Evolutionary conservation across 163 green algal genomes (phyloP).

Genomic region (Prototheca wickerhamii): DNA sequence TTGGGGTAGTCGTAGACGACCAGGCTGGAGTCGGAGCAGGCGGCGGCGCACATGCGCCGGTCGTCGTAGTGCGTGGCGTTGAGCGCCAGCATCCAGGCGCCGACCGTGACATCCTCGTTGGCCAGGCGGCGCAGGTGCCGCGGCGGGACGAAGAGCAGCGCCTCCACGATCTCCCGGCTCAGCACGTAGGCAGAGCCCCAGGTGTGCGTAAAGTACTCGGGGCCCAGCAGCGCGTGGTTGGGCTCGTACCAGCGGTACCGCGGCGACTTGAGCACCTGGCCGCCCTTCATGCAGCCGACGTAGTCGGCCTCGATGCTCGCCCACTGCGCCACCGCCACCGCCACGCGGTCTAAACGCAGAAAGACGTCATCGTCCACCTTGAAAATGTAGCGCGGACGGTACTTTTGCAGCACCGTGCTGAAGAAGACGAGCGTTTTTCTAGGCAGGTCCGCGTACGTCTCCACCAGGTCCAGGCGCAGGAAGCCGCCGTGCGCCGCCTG

Average conservation of each 20-base stretch:
- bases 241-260: constrained; percentile 55
- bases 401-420: constrained; percentile 16
- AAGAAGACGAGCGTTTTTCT: constrained; percentile 58
- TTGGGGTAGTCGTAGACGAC: constrained; percentile 45
- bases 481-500: constrained; percentile 28
- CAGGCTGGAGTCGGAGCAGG: constrained; percentile 19
- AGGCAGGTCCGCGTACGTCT: constrained; percentile 41
- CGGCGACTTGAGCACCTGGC: constrained; percentile 31
- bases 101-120: constrained; percentile 63
- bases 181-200: constrained; percentile 57
- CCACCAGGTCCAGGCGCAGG: constrained; percentile 20
- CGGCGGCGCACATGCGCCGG: constrained; percentile 36
- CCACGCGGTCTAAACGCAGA: constrained; percentile 36
- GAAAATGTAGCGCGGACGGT: constrained; percentile 45
- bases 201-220: constrained; percentile 49
- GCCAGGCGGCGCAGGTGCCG: constrained; percentile 42
- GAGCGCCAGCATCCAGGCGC: constrained; percentile 57
- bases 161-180: constrained; percentile 24
- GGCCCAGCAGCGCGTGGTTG: constrained; percentile 41
- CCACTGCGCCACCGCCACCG: constrained; percentile 44
- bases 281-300: constrained; percentile 63
- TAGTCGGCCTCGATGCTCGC: constrained; percentile 33
- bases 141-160: constrained; percentile 16
- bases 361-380: constrained; percentile 66
- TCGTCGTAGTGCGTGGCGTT: constrained; percentile 57